Conservation (phyloP, 345 rosid species). For the Murraya paniculata region DNA sequence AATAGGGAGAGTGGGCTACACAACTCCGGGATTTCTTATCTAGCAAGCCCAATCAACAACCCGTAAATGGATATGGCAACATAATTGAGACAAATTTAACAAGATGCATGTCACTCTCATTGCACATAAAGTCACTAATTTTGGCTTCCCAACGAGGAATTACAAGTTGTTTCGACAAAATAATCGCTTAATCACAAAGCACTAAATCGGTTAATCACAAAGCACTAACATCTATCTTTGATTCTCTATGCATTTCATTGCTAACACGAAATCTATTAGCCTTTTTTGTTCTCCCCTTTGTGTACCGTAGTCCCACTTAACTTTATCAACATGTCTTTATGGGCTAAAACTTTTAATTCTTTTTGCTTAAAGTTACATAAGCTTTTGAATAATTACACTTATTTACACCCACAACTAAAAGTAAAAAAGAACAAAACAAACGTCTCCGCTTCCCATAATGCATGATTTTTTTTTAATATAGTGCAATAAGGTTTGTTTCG, state of each 20-base stretch:
- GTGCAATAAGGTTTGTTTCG: not conserved
- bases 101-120: conserved; percentile 28
- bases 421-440: too few species aligned
- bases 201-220: not conserved
- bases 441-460: not conserved
- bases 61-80: not conserved
- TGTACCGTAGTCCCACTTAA: not conserved
- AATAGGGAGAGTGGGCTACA: conserved; percentile 38
- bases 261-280: not conserved
- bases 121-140: not conserved
- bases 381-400: not conserved
- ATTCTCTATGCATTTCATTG: not conserved
- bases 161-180: not conserved
- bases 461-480: too few species aligned
- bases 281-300: not conserved
- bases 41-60: not conserved
- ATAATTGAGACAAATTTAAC: not conserved
- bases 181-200: not conserved
- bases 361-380: not conserved
- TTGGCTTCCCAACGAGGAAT: conserved; percentile 12
- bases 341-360: not conserved
- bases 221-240: conserved; percentile 1
- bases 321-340: not conserved
- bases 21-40: conserved; percentile 56
- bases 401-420: too few species aligned